phyloP scores from a whole-genome alignment of 2,329 filamentous ascomycete genomes.

The Colletotrichum tropicale region DNA sequence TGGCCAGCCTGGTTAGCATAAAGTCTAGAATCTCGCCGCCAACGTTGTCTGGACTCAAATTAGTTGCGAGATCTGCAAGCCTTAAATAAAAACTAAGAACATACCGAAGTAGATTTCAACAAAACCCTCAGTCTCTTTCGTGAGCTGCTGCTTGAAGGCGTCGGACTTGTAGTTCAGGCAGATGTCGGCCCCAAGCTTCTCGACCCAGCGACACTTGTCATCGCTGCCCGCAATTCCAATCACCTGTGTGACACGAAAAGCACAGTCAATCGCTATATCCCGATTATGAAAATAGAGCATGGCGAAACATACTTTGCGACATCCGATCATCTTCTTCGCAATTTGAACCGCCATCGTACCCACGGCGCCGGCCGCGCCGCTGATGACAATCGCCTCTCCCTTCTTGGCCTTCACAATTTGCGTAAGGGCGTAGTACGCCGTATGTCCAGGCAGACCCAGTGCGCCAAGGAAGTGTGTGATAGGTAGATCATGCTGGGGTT shows the following conservation, averaged over 20 bases:
- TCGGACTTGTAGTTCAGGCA: neutral
- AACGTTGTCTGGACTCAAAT: neutral
- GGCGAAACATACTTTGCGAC: neutral
- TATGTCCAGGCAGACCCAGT: neutral
- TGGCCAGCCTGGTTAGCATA: neutral
- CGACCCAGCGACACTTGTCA: neutral
- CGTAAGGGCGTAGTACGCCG: neutral
- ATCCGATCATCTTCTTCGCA: neutral
- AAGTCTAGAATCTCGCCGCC: neutral
- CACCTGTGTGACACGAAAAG: neutral
- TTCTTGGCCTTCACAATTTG: neutral
- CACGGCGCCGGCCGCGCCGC: neutral
- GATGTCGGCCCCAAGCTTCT: neutral
- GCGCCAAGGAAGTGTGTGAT: neutral
- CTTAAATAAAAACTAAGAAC: rapidly evolving
- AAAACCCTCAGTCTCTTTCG: neutral
- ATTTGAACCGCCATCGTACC: neutral
- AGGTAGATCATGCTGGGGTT: neutral
- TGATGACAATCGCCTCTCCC: neutral
- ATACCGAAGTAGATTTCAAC: neutral
- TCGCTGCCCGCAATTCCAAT: neutral
- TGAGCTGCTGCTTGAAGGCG: neutral
- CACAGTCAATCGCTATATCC: neutral
- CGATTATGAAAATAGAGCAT: neutral
- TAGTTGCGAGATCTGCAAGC: neutral